phyloP scores from a whole-genome alignment of 2,329 filamentous ascomycete genomes.

The Cadophora gregata region DNA sequence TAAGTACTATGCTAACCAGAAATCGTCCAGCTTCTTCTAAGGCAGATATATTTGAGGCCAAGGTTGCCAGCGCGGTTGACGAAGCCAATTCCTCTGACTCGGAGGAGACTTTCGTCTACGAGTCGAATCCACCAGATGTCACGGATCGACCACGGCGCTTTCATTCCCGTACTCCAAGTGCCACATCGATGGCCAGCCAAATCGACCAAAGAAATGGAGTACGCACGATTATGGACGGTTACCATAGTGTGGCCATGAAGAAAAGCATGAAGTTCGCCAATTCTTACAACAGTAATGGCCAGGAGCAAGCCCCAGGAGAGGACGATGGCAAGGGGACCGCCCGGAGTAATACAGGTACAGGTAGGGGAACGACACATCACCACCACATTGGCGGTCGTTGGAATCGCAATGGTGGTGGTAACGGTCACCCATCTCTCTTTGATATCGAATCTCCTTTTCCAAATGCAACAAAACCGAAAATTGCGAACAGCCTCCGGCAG shows the following conservation, averaged over 20 bases:
- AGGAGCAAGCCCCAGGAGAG: conserved; percentile 60
- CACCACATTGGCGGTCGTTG: conserved; percentile 83
- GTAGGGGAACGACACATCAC: conserved; percentile 72
- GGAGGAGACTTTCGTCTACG: conserved; percentile 98
- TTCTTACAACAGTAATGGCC: conserved; percentile 66
- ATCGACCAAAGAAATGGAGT: conserved; percentile 58
- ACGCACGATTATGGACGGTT: conserved; percentile 69
- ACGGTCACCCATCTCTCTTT: conserved; percentile 73
- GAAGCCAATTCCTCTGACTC: conserved; percentile 97
- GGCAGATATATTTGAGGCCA: conserved; percentile 97
- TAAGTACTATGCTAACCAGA: conserved; percentile 54
- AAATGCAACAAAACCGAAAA: conserved; percentile 67
- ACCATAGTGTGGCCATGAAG: conserved; percentile 72
- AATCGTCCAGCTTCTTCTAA: conserved; percentile 78
- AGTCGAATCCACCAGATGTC: conserved; percentile 86
- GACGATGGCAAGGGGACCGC: conserved; percentile 69
- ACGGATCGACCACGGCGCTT: conserved; percentile 73
- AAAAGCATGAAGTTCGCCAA: conserved; percentile 97
- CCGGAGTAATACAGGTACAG: conserved; percentile 66
- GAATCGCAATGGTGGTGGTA: conserved; percentile 70
- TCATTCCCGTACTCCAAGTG: conserved; percentile 93
- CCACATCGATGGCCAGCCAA: conserved; percentile 81
- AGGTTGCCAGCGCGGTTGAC: conserved; percentile 93
- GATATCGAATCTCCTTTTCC: conserved; percentile 81
- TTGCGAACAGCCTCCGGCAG: conserved; percentile 62